These are phyloP conservation scores for Penicillium concentricum DNA, from an alignment of 2,329 filamentous ascomycete species.

Conservation along the genomic window DNA sequence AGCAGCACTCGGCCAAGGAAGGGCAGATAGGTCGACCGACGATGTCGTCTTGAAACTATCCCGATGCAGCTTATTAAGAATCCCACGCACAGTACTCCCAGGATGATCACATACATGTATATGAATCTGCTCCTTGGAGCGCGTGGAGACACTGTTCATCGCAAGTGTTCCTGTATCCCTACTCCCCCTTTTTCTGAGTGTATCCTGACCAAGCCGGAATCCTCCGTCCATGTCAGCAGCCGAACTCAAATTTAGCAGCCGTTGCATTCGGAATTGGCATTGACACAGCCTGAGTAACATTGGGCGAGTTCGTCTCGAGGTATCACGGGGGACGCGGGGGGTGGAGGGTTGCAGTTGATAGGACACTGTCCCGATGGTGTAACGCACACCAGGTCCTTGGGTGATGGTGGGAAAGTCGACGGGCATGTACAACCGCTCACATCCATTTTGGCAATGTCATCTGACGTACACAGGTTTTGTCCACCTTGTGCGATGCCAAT, in stretches of 20 bases:
- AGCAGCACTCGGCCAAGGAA: not conserved
- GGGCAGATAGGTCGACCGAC: not conserved
- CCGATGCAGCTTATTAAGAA: not conserved
- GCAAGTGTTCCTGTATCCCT: not conserved
- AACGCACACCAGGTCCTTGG: not conserved
- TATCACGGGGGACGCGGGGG: not conserved
- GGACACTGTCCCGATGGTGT: not conserved
- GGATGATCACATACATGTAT: not conserved
- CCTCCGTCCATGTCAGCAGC: not conserved
- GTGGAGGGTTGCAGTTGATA: not conserved
- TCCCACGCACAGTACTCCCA: not conserved
- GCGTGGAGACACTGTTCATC: not conserved
- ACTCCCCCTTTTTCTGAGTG: not conserved
- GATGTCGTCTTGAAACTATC: not conserved
- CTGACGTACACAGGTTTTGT: not conserved
- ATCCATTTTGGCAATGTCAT: not conserved
- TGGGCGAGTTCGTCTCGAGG: not conserved
- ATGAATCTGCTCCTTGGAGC: constrained; percentile 4
- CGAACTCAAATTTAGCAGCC: not conserved
- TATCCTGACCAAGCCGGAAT: not conserved
- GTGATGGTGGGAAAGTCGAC: not conserved
- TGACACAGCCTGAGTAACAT: not conserved
- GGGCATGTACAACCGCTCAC: not conserved
- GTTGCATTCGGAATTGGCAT: constrained; percentile 1
- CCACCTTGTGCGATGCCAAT: not conserved